Evolutionary conservation across 495 filamentous ascomycete genomes (phyloP).

Genomic region (Aspergillus taichungensis): DNA sequence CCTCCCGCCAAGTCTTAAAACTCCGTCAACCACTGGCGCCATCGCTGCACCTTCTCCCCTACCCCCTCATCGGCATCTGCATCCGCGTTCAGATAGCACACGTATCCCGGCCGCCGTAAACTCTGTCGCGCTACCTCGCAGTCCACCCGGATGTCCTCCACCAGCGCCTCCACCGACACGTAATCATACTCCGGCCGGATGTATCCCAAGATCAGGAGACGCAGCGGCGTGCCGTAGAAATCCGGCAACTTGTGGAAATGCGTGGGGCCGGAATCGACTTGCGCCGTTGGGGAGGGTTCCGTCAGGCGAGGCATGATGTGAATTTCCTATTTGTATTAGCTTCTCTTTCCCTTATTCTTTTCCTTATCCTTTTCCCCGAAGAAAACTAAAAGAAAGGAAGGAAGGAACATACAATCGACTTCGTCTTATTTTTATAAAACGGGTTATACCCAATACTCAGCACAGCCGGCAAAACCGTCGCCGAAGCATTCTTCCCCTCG

Average conservation of each 20-base stretch:
- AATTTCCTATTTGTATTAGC: conserved; percentile 51
- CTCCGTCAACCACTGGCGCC: conserved; percentile 30
- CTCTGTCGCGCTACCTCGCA: conserved; percentile 73
- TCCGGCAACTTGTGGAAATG: conserved; percentile 47
- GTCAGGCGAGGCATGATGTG: conserved; percentile 64
- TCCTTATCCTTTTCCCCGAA: not conserved
- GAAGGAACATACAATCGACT: conserved; percentile 49
- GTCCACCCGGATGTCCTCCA: conserved; percentile 81
- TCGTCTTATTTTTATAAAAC: conserved; percentile 79
- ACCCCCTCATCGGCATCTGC: conserved; percentile 24
- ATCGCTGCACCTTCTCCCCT: conserved; percentile 15
- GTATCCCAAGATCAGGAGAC: conserved; percentile 73
- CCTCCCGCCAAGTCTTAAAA: conserved; percentile 12
- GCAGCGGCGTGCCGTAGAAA: conserved; percentile 78
- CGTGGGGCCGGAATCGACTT: conserved; percentile 9
- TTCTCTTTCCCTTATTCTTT: not conserved
- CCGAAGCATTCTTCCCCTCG: conserved; percentile 10
- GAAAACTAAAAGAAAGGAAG: not conserved
- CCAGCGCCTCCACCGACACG: conserved; percentile 66
- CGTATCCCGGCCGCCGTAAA: conserved; percentile 61
- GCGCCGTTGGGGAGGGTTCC: conserved; percentile 39
- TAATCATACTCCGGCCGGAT: conserved; percentile 89
- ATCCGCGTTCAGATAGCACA: conserved; percentile 30
- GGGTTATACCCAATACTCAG: conserved; percentile 96
- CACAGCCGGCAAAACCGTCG: conserved; percentile 71